Evolutionary conservation across 768 basidiomycete genomes (phyloP).

Genomic region (Suillus americanus): DNA sequence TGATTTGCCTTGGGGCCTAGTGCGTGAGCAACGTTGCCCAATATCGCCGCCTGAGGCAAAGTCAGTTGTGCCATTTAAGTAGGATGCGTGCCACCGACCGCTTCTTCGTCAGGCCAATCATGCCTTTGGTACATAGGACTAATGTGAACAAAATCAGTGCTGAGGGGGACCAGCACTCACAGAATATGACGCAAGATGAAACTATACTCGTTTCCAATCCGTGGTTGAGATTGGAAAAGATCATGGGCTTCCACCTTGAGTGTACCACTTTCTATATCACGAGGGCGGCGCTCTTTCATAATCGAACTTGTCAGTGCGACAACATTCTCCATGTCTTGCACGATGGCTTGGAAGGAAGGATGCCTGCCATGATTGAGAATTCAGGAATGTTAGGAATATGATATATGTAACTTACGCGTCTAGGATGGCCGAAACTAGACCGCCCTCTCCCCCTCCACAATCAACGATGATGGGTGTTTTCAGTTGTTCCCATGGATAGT

Average conservation of each 20-base stretch:
- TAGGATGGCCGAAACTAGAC: constrained; percentile 38
- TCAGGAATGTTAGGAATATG: not conserved
- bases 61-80: not conserved
- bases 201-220: not conserved
- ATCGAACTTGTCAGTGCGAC: not conserved
- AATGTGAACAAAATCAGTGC: not conserved
- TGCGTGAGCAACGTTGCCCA: not conserved
- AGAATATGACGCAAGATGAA: constrained; percentile 5
- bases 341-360: constrained; percentile 26
- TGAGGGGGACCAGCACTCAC: not conserved
- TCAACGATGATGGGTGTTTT: constrained; percentile 39
- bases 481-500: constrained; percentile 39
- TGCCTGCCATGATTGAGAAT: not conserved
- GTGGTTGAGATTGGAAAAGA: constrained; percentile 38
- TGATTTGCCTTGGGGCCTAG: not conserved
- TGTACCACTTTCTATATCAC: constrained; percentile 30
- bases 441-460: constrained; percentile 41
- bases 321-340: constrained; percentile 37
- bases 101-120: constrained; percentile 16
- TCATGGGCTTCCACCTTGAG: constrained; percentile 39
- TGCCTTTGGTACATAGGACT: constrained; percentile 6
- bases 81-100: not conserved
- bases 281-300: constrained; percentile 31
- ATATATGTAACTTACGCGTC: constrained; percentile 24
- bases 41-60: not conserved